These are phyloP conservation scores for Phytophthora pistaciae DNA, from an alignment of 352 stramenopile genomes.

Conservation along the genomic window DNA sequence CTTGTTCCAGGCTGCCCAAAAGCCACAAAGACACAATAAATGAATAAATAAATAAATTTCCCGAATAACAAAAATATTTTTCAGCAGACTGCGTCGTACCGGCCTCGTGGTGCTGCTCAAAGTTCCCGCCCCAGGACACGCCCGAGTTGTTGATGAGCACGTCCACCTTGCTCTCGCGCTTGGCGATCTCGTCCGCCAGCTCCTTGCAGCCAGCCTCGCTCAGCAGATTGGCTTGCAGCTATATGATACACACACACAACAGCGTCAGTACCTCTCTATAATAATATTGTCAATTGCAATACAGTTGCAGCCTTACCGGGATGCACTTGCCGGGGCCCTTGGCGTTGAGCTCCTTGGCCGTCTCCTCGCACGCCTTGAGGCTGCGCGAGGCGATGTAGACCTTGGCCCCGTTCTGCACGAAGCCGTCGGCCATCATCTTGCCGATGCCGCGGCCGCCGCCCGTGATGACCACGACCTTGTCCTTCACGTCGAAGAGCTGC, in stretches of 20 bases:
- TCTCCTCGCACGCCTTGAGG: conserved; percentile 81
- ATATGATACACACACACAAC: neutral
- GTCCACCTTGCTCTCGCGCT: conserved; percentile 81
- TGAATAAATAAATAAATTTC: neutral
- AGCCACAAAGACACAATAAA: conserved; percentile 58
- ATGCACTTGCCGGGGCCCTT: conserved; percentile 73
- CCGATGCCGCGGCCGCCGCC: conserved; percentile 95
- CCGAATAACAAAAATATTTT: conserved; percentile 12
- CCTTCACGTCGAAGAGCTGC: conserved; percentile 55
- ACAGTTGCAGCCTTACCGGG: conserved; percentile 32
- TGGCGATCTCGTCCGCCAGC: conserved; percentile 79
- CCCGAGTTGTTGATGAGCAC: conserved; percentile 97
- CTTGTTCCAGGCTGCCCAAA: conserved; percentile 90
- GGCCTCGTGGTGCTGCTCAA: conserved; percentile 40
- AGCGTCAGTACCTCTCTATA: neutral
- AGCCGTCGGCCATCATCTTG: conserved; percentile 96
- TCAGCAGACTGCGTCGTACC: conserved; percentile 13
- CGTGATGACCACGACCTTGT: conserved; percentile 93
- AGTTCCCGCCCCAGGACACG: conserved; percentile 54
- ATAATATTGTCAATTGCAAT: neutral
- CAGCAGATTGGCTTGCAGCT: conserved; percentile 51
- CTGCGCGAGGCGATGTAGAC: conserved; percentile 94
- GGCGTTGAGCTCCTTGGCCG: conserved; percentile 74
- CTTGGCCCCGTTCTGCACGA: conserved; percentile 92
- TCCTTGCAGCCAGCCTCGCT: conserved; percentile 48